A percentile compares a stretch with the other conserved stretches of the same genome.
Conservation (phyloP, 208 protist species). For the Blechomonas ayalai region DNA sequence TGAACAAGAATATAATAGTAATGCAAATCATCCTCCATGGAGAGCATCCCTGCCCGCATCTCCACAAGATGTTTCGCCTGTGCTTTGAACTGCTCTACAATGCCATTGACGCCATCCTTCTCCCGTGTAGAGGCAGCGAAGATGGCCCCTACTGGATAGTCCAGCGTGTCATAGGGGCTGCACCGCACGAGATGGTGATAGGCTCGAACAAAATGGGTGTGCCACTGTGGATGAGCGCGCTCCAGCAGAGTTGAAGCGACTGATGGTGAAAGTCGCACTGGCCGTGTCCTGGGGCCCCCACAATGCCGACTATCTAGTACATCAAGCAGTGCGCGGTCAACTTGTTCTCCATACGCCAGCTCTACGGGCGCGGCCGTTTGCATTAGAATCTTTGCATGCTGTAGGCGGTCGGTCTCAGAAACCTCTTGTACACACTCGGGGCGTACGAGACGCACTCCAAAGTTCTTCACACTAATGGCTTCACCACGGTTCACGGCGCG, state of each 20-base stretch:
- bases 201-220: slow-evolving; percentile 40
- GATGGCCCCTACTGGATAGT: slow-evolving; percentile 70
- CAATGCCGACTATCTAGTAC: slow-evolving; percentile 21
- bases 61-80: slow-evolving; percentile 26
- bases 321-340: slow-evolving; percentile 36
- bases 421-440: slow-evolving; percentile 50
- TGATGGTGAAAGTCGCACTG: background rate
- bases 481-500: slow-evolving; percentile 2
- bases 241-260: slow-evolving; percentile 37
- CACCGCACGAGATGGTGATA: slow-evolving; percentile 56
- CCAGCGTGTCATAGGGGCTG: slow-evolving; percentile 65
- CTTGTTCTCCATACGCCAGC: slow-evolving; percentile 68
- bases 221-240: slow-evolving; percentile 50
- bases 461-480: slow-evolving; percentile 48
- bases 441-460: slow-evolving; percentile 69
- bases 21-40: slow-evolving; percentile 68
- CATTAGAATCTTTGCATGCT: slow-evolving; percentile 32
- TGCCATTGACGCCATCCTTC: slow-evolving; percentile 37
- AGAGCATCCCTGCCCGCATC: slow-evolving; percentile 31
- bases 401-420: slow-evolving; percentile 4
- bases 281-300: slow-evolving; percentile 1
- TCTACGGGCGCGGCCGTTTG: slow-evolving; percentile 31
- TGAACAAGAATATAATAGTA: slow-evolving; percentile 69
- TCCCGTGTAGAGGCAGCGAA: slow-evolving; percentile 50
- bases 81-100: slow-evolving; percentile 31